A percentile compares a stretch with the other conserved stretches of the same genome.
These are phyloP conservation scores for Globisporangium irregulare DNA, from an alignment of 352 stramenopile species.

Conservation along the genomic window DNA sequence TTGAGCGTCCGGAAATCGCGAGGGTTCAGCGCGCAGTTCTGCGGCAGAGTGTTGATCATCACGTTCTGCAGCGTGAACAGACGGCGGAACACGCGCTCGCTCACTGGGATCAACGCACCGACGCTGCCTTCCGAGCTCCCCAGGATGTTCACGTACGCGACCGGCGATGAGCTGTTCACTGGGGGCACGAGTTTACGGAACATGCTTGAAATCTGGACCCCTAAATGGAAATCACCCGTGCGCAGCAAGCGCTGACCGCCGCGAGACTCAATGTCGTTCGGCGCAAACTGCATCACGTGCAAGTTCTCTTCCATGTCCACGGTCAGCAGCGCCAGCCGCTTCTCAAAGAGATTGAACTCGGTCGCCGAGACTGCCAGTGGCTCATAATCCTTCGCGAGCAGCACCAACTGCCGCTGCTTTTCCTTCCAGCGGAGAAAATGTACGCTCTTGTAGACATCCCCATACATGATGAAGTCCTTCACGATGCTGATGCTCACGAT, in stretches of 20 bases:
- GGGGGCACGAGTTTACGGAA: slow-evolving; percentile 65
- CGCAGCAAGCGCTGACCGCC: slow-evolving; percentile 79
- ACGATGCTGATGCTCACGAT: slow-evolving; percentile 83
- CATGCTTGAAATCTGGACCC: slow-evolving; percentile 73
- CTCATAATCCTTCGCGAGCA: slow-evolving; percentile 87
- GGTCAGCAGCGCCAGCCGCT: slow-evolving; percentile 63
- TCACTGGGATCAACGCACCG: slow-evolving; percentile 66
- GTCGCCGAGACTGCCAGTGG: slow-evolving; percentile 71
- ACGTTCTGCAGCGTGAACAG: slow-evolving; percentile 88
- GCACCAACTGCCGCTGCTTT: slow-evolving; percentile 70
- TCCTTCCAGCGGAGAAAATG: slow-evolving; percentile 87
- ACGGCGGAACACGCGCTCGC: slow-evolving; percentile 79
- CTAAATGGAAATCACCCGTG: slow-evolving; percentile 81
- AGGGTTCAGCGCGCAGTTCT: slow-evolving; percentile 84
- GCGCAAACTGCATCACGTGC: slow-evolving; percentile 85
- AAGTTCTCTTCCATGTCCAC: slow-evolving; percentile 85
- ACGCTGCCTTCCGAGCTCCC: slow-evolving; percentile 81
- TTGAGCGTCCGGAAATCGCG: slow-evolving; percentile 82
- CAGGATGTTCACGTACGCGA: slow-evolving; percentile 72
- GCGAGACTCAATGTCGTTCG: slow-evolving; percentile 81
- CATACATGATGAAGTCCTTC: slow-evolving; percentile 86
- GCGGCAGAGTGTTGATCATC: slow-evolving; percentile 86
- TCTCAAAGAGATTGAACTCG: slow-evolving; percentile 83
- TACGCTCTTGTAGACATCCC: slow-evolving; percentile 87
- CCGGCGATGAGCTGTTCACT: slow-evolving; percentile 19